These are phyloP conservation scores for Penicillium pancosmium DNA, from an alignment of 495 filamentous ascomycete species.

Conservation along the genomic window DNA sequence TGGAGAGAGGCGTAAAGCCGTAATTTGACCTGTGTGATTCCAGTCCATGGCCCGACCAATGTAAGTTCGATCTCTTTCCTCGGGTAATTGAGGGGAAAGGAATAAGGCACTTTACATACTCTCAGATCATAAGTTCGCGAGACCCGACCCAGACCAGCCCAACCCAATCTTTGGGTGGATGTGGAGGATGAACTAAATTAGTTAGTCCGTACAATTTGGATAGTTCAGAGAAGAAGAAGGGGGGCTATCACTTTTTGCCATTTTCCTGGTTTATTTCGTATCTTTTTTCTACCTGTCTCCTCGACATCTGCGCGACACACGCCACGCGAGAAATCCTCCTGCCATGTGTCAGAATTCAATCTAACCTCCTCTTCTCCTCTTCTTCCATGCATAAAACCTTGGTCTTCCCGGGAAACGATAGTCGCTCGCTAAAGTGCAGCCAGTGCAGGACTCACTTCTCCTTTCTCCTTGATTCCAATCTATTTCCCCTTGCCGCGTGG, in stretches of 20 bases:
- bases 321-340: slow-evolving; percentile 24
- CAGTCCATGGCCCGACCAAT: background rate
- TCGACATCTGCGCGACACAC: slow-evolving; percentile 12
- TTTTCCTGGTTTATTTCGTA: background rate
- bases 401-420: slow-evolving; percentile 12
- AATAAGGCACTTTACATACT: no score
- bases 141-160: no score
- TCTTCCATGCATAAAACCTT: slow-evolving; percentile 26
- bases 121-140: no score
- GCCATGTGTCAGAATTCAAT: slow-evolving; percentile 18
- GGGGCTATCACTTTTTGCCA: background rate
- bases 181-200: background rate
- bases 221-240: background rate
- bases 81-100: background rate
- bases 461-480: background rate
- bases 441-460: background rate
- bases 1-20: background rate
- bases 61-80: background rate
- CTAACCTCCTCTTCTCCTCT: background rate
- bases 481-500: slow-evolving; percentile 11
- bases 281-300: background rate
- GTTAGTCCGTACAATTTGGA: background rate
- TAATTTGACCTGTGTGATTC: background rate
- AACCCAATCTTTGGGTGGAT: no score
- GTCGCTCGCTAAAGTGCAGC: background rate